phyloP scores from a whole-genome alignment of 2,329 filamentous ascomycete species.

The Aspergillus glaucus region DNA sequence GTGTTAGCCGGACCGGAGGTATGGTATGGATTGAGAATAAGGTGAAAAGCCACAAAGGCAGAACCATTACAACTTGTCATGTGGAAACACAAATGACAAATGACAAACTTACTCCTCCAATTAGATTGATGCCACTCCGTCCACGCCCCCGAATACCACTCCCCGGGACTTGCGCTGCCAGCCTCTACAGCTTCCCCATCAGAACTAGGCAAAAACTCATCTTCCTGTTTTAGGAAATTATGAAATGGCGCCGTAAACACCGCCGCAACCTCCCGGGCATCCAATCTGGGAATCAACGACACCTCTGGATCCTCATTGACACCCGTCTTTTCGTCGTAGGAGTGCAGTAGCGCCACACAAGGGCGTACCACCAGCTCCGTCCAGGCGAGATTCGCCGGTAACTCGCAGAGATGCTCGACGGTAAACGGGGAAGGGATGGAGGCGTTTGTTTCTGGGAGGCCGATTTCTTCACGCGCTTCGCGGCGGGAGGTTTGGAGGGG shows the following conservation, averaged over 20 bases:
- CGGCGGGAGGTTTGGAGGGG: conserved; percentile 76
- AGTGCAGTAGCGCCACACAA: conserved; percentile 71
- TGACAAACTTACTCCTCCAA: conserved; percentile 55
- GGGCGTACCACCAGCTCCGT: conserved; percentile 69
- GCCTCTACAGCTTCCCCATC: conserved; percentile 28
- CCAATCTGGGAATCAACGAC: conserved; percentile 69
- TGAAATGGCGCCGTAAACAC: conserved; percentile 87
- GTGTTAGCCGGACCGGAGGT: not conserved
- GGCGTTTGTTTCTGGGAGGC: conserved; percentile 65
- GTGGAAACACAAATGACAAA: conserved; percentile 1
- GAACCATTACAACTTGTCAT: not conserved
- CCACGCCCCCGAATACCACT: conserved; percentile 86
- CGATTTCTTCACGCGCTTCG: conserved; percentile 91
- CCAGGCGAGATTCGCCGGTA: conserved; percentile 69
- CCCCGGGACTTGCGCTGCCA: conserved; percentile 39
- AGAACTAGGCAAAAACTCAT: conserved; percentile 38
- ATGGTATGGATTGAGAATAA: not conserved
- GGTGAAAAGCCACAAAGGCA: not conserved
- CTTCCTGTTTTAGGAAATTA: conserved; percentile 64
- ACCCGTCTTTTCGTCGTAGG: conserved; percentile 44
- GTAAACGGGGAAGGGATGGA: conserved; percentile 69
- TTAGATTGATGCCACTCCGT: conserved; percentile 66
- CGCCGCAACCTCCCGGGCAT: conserved; percentile 85
- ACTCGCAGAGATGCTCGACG: conserved; percentile 79
- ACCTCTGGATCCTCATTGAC: conserved; percentile 55